Percentiles rank a stretch among this genome's conserved stretches.
Evolutionary conservation across 2,329 filamentous ascomycete genomes (phyloP).

Genomic region (Phialophora tarda): DNA sequence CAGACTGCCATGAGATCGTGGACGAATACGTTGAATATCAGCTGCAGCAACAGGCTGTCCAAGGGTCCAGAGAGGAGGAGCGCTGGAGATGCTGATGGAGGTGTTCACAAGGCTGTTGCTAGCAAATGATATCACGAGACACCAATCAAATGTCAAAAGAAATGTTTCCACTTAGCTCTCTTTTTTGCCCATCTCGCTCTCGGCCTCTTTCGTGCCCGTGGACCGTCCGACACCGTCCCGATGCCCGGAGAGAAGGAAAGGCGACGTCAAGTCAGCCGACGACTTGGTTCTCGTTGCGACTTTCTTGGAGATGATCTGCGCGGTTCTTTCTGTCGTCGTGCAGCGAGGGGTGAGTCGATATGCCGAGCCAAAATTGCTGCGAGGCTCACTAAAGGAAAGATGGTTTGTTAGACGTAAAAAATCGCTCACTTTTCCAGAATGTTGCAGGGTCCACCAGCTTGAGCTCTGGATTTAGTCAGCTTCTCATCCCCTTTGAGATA

Average conservation of each 20-base stretch:
- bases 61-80: not conserved
- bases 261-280: slow-evolving; percentile 3
- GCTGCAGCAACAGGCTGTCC: not conserved
- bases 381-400: slow-evolving; percentile 11
- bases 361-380: not conserved
- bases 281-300: not conserved
- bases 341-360: slow-evolving; percentile 1
- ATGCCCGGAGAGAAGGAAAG: not conserved
- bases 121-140: not conserved
- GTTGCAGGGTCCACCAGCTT: not conserved
- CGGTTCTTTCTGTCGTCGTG: slow-evolving; percentile 15
- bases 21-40: not conserved
- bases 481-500: not conserved
- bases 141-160: not conserved
- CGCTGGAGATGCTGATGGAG: not conserved
- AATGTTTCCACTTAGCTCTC: slow-evolving; percentile 10
- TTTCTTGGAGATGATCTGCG: slow-evolving; percentile 9
- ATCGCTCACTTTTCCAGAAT: slow-evolving; percentile 11
- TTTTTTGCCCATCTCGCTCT: slow-evolving; percentile 5
- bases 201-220: not conserved
- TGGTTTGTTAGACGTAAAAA: slow-evolving; percentile 1
- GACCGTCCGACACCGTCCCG: slow-evolving; percentile 9
- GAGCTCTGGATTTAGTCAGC: slow-evolving; percentile 9
- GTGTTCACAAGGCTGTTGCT: not conserved
- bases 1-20: not conserved